These are phyloP conservation scores for Eutrema japonicum DNA, from an alignment of 345 rosid genomes.

Conservation along the genomic window DNA sequence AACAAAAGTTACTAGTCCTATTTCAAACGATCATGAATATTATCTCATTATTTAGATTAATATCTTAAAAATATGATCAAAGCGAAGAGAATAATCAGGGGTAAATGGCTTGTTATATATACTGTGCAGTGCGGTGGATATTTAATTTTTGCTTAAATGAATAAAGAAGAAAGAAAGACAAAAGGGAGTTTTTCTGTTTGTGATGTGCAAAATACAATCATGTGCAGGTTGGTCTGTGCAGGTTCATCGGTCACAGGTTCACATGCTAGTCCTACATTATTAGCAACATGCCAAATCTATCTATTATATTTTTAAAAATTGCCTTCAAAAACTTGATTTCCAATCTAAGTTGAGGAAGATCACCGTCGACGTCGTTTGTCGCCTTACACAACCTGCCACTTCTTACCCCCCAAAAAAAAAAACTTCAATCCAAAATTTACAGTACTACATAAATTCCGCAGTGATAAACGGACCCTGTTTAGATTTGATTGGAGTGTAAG, in stretches of 20 bases:
- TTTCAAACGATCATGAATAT: not conserved
- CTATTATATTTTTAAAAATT: not conserved
- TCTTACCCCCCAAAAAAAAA: not conserved
- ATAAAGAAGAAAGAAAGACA: constrained; percentile 38
- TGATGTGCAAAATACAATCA: constrained; percentile 28
- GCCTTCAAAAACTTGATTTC: constrained; percentile 21
- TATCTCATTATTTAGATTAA: not conserved
- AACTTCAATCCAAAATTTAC: constrained; percentile 1
- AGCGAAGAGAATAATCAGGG: not conserved
- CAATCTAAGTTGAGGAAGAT: constrained; percentile 17
- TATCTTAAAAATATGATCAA: not conserved
- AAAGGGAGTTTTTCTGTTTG: constrained; percentile 28
- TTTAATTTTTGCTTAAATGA: not conserved
- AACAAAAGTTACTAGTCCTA: not conserved
- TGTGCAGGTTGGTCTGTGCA: constrained; percentile 42
- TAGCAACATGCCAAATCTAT: constrained; percentile 39
- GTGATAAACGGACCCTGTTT: not conserved
- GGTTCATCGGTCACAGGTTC: constrained; percentile 37
- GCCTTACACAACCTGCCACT: constrained; percentile 12
- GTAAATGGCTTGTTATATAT: constrained; percentile 2
- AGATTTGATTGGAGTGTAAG: not conserved
- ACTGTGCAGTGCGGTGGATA: constrained; percentile 23
- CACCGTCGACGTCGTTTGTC: constrained; percentile 36
- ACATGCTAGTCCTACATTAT: constrained; percentile 43
- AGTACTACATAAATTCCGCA: not conserved